These are phyloP conservation scores for Hypoxylon lienhwacheense DNA, from an alignment of 495 filamentous ascomycete genomes.

Conservation along the genomic window DNA sequence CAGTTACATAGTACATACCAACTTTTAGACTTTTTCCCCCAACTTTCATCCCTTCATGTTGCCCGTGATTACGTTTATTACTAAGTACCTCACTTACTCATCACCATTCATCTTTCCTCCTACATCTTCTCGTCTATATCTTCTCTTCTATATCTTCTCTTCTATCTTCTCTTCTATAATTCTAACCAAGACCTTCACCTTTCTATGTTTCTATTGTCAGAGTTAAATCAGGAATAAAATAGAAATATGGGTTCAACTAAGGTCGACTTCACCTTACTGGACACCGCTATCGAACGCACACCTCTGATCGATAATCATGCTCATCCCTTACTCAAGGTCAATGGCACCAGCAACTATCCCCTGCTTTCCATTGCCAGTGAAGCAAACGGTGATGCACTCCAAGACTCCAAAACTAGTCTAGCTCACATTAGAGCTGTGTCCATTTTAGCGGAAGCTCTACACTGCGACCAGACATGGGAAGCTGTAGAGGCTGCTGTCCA, in stretches of 20 bases:
- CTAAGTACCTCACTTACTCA: too few species aligned
- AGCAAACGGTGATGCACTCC: slow-evolving; percentile 68
- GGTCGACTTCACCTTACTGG: slow-evolving; percentile 38
- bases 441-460: slow-evolving; percentile 66
- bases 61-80: too few species aligned
- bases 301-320: slow-evolving; percentile 90
- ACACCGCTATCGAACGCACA: slow-evolving; percentile 58
- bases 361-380: slow-evolving; percentile 73
- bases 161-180: too few species aligned
- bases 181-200: too few species aligned
- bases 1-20: too few species aligned
- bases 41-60: too few species aligned
- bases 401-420: slow-evolving; percentile 58
- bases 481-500: slow-evolving; percentile 63
- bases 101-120: too few species aligned
- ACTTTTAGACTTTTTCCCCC: too few species aligned
- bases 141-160: too few species aligned
- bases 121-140: too few species aligned
- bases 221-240: too few species aligned
- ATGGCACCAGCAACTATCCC: slow-evolving; percentile 51
- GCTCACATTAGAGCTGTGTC: slow-evolving; percentile 70
- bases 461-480: slow-evolving; percentile 62
- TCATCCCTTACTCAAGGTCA: slow-evolving; percentile 60
- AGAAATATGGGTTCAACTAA: slow-evolving; percentile 16
- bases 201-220: too few species aligned